Conservation (phyloP, 192 early-diverging fungal species). For the Piromyces sp. region DNA sequence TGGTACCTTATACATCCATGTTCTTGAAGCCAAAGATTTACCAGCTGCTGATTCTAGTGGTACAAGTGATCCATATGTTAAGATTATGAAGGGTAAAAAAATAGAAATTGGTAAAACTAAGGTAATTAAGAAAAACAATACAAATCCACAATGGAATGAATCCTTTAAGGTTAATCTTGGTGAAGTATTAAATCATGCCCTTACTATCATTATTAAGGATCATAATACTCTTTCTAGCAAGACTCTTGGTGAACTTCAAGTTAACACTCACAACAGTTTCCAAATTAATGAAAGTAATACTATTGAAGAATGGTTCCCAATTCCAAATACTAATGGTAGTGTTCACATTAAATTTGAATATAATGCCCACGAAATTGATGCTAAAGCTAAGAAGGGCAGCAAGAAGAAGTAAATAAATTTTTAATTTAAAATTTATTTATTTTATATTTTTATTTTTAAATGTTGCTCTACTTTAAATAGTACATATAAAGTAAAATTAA, state of each 20-base stretch:
- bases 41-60: constrained; percentile 54
- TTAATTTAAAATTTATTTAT: not conserved
- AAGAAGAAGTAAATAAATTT: not conserved
- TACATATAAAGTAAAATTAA: no score
- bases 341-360: not conserved
- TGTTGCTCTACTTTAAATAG: no score
- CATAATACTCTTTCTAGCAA: constrained; percentile 32
- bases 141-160: constrained; percentile 45
- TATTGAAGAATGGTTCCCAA: not conserved
- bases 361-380: not conserved
- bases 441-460: no score
- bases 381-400: not conserved
- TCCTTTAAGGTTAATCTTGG: constrained; percentile 5
- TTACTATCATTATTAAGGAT: constrained; percentile 42
- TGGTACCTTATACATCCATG: constrained; percentile 43
- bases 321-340: not conserved
- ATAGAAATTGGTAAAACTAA: constrained; percentile 30
- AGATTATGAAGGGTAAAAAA: constrained; percentile 12
- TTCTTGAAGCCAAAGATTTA: constrained; percentile 34
- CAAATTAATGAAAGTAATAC: not conserved
- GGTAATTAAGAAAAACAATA: constrained; percentile 45
- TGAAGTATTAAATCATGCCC: constrained; percentile 15
- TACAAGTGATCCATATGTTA: constrained; percentile 52
- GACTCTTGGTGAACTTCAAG: not conserved
- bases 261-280: not conserved